Conservation (phyloP, 208 protist genomes). For the Leishmania aethiopica region DNA sequence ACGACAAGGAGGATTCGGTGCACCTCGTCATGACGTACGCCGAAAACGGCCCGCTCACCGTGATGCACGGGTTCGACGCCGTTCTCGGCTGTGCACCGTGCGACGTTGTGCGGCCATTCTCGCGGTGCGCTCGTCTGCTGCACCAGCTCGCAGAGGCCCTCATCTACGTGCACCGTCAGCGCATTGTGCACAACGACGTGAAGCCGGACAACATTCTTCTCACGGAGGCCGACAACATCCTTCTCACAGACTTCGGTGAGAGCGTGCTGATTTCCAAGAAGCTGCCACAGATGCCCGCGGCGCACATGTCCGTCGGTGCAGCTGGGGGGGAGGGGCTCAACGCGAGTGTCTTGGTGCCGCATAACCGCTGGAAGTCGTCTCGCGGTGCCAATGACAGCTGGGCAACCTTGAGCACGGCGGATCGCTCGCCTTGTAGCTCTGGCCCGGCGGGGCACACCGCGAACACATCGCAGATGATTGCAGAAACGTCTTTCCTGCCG, state of each 20-base stretch:
- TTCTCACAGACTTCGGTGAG: slow-evolving; percentile 86
- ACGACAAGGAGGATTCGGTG: slow-evolving; percentile 81
- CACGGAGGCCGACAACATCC: slow-evolving; percentile 60
- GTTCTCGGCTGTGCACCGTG: slow-evolving; percentile 18
- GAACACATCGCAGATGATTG: slow-evolving; percentile 19
- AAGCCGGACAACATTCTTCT: slow-evolving; percentile 90
- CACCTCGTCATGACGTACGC: slow-evolving; percentile 74
- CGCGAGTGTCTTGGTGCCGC: slow-evolving; percentile 18
- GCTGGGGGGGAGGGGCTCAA: slow-evolving; percentile 10
- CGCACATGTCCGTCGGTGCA: neutral
- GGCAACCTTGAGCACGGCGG: slow-evolving; percentile 10
- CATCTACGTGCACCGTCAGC: slow-evolving; percentile 65
- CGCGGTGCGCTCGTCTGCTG: slow-evolving; percentile 29
- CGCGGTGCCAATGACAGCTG: slow-evolving; percentile 23
- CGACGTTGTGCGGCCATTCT: slow-evolving; percentile 45
- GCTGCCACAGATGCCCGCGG: neutral
- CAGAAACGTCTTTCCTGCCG: slow-evolving; percentile 21
- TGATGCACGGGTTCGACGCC: slow-evolving; percentile 38
- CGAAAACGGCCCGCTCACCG: slow-evolving; percentile 36
- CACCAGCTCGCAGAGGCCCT: slow-evolving; percentile 73
- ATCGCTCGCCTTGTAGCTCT: slow-evolving; percentile 9
- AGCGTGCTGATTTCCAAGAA: slow-evolving; percentile 42
- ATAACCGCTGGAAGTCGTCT: slow-evolving; percentile 30
- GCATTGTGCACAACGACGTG: slow-evolving; percentile 88
- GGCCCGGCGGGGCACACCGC: neutral